Conservation (phyloP, 148 eudicot species). For the Nepenthes mirabilis region DNA sequence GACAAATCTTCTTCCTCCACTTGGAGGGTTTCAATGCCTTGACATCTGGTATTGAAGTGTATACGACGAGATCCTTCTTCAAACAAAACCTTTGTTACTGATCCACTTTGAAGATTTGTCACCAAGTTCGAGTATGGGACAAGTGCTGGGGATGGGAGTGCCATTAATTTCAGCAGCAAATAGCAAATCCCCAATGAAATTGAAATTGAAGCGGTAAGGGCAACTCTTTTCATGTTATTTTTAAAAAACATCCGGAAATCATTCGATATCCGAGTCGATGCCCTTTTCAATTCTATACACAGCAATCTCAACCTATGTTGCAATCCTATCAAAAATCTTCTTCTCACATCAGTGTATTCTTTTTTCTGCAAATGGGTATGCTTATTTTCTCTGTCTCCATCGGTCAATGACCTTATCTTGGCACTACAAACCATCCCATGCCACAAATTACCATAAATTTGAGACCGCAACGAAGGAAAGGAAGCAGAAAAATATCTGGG, state of each 20-base stretch:
- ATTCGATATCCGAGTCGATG: slow-evolving; percentile 23
- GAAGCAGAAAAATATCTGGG: slow-evolving; percentile 14
- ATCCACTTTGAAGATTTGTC: slow-evolving; percentile 48
- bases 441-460: slow-evolving; percentile 13
- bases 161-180: slow-evolving; percentile 51
- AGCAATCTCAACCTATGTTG: slow-evolving; percentile 55
- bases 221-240: slow-evolving; percentile 48
- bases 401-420: slow-evolving; percentile 25
- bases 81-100: slow-evolving; percentile 57
- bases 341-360: slow-evolving; percentile 18
- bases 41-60: slow-evolving; percentile 43
- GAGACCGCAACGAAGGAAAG: slow-evolving; percentile 21
- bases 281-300: slow-evolving; percentile 38
- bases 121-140: slow-evolving; percentile 88
- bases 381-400: slow-evolving; percentile 20
- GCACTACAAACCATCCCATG: slow-evolving; percentile 21
- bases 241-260: slow-evolving; percentile 47
- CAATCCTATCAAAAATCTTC: slow-evolving; percentile 53
- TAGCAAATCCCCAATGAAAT: slow-evolving; percentile 62
- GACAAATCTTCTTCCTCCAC: slow-evolving; percentile 17
- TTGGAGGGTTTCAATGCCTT: slow-evolving; percentile 13
- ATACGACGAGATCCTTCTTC: slow-evolving; percentile 88
- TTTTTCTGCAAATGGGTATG: slow-evolving; percentile 24
- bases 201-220: slow-evolving; percentile 34
- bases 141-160: slow-evolving; percentile 52